Base-by-base conservation (phyloP, 2,329 filamentous ascomycete species). In the Xylariales sp. region DNA sequence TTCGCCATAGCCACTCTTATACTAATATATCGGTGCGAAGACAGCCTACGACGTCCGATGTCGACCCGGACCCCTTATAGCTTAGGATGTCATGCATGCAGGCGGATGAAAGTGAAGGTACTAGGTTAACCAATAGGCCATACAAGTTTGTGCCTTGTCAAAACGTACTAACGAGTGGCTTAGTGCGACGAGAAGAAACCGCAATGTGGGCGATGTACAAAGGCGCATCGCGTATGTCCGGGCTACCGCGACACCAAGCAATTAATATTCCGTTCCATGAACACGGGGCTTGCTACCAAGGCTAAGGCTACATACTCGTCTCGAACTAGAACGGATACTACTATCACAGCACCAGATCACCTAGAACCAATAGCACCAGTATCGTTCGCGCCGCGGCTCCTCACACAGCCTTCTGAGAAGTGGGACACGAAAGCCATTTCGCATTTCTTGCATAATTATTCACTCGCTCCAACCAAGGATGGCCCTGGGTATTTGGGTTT, bases 41-140 rank as follows among this genome's bases (percentile, higher is more conserved):
- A 57, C 18, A 9, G 16, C 41, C 55, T n/a, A 12, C n/a, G 41
- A 46, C 9, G n/a, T 28, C 57, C 41, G 14, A 66, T 54, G 62
- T 18, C 52, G 18, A 60, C n/a, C 55, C 66, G 66, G 9, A 18
- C 39, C 4, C 52, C 62, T 2, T 62, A 69, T 50, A 69, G 66
- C 66, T 43, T 52, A 59, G 66, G 63, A n/a, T 69, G 66, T 46
- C 57, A 62, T 28, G 57, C 57, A 30, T 68, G 66, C 45, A 62
- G 63, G 49, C 57, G 66, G n/a, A 69, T 69, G 66, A 69, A 69
- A 59, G 58, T 69, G 8, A 66, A 69, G 50, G 63, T 69, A 69
- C 4, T 43, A 34, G 46, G 34, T 28, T 32, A 23, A 23, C 23
- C 23, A 2, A 55, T 43, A 32, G 36, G 45, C 2, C 46, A 9